A percentile compares a stretch with the other conserved stretches of the same genome.
Evolutionary conservation across 2,329 filamentous ascomycete genomes (phyloP).

Genomic region (Fusarium denticulatum): DNA sequence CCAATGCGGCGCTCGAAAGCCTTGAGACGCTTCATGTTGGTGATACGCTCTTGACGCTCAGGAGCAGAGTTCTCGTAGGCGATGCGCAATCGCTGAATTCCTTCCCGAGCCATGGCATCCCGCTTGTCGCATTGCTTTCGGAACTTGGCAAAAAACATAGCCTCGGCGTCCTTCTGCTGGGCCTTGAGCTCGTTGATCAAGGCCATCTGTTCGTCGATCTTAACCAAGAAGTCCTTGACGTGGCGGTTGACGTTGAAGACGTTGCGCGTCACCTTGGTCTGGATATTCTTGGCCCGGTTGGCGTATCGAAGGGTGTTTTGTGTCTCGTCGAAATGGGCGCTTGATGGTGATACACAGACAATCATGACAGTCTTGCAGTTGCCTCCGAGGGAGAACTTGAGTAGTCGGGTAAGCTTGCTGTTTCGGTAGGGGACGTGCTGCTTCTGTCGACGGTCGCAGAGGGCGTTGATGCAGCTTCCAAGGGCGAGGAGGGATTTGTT

Average conservation of each 20-base stretch:
- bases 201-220: slow-evolving; percentile 98
- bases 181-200: slow-evolving; percentile 95
- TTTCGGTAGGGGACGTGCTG: slow-evolving; percentile 98
- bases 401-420: slow-evolving; percentile 92
- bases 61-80: slow-evolving; percentile 83
- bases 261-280: slow-evolving; percentile 99
- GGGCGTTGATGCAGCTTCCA: slow-evolving; percentile 96
- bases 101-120: slow-evolving; percentile 78
- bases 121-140: slow-evolving; percentile 90
- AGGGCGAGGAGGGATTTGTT: slow-evolving; percentile 97
- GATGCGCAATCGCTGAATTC: slow-evolving; percentile 78
- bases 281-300: slow-evolving; percentile 98
- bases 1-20: slow-evolving; percentile 86
- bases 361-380: slow-evolving; percentile 99
- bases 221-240: slow-evolving; percentile 98
- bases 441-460: slow-evolving; percentile 90
- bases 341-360: slow-evolving; percentile 96
- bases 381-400: slow-evolving; percentile 96
- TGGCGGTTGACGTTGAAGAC: slow-evolving; percentile 99
- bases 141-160: slow-evolving; percentile 85
- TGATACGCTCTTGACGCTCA: slow-evolving; percentile 82
- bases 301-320: slow-evolving; percentile 98
- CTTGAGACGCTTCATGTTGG: slow-evolving; percentile 82
- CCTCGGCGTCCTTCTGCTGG: slow-evolving; percentile 90
- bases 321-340: slow-evolving; percentile 96